phyloP scores from a whole-genome alignment of 164 flowering plant species.

The Akebia trifoliata region DNA sequence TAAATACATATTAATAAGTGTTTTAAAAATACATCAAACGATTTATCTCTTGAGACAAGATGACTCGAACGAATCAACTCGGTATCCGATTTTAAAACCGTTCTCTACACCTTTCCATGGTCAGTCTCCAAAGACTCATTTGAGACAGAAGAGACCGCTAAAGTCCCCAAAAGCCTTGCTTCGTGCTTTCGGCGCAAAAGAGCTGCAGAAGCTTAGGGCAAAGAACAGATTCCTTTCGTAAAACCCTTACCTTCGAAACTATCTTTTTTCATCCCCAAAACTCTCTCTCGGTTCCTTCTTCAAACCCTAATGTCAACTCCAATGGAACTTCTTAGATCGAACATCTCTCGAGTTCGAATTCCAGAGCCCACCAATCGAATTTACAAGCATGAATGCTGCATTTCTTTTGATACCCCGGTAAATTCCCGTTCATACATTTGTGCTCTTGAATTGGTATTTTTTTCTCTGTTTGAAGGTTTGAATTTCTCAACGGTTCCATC shows the following conservation, averaged over 20 bases:
- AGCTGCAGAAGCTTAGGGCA: conserved; percentile 22
- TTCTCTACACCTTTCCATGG: background rate
- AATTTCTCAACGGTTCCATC: too few species aligned
- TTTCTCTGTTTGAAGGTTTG: conserved; percentile 4
- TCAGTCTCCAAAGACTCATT: background rate
- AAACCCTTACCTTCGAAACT: background rate
- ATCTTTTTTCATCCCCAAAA: conserved; percentile 6
- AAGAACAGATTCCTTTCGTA: conserved; percentile 5
- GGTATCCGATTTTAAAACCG: too few species aligned
- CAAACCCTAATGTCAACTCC: conserved; percentile 25
- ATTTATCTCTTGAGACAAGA: too few species aligned
- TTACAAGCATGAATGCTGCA: conserved; percentile 95
- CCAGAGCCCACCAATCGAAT: conserved; percentile 97
- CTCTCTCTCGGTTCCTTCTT: background rate
- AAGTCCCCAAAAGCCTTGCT: background rate
- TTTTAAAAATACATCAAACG: too few species aligned
- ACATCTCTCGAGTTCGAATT: conserved; percentile 77
- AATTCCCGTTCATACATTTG: background rate
- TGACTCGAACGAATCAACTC: too few species aligned
- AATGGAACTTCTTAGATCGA: conserved; percentile 84
- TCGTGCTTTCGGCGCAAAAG: conserved; percentile 6
- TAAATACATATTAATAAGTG: too few species aligned
- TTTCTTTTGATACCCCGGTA: conserved; percentile 91
- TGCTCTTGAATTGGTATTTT: background rate
- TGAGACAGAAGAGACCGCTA: background rate